These are phyloP conservation scores for Paecilomyces niveus DNA, from an alignment of 2,329 filamentous ascomycete genomes.

Conservation along the genomic window DNA sequence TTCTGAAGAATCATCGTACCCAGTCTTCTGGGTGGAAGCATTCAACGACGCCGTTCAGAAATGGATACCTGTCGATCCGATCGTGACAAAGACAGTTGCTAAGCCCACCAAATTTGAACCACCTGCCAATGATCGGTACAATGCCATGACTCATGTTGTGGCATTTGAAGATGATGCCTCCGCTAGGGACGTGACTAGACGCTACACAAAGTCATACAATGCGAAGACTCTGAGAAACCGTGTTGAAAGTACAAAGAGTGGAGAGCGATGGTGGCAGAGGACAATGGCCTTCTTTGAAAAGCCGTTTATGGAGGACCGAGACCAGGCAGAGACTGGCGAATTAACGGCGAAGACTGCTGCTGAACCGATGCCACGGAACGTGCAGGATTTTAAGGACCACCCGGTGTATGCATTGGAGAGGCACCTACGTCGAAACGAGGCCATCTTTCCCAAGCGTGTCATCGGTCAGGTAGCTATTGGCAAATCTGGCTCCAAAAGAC, in stretches of 20 bases:
- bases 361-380: constrained; percentile 79
- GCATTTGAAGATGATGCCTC: constrained; percentile 75
- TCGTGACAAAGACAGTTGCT: constrained; percentile 73
- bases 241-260: constrained; percentile 60
- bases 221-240: constrained; percentile 78
- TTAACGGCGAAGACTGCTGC: constrained; percentile 62
- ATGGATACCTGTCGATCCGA: constrained; percentile 81
- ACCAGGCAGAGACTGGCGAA: constrained; percentile 77
- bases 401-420: constrained; percentile 77
- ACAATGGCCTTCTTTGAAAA: constrained; percentile 37
- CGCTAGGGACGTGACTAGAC: constrained; percentile 75
- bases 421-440: constrained; percentile 76
- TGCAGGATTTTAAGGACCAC: constrained; percentile 82
- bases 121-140: constrained; percentile 67
- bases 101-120: constrained; percentile 75
- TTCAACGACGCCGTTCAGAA: constrained; percentile 81
- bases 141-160: constrained; percentile 74
- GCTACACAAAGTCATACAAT: constrained; percentile 83
- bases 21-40: constrained; percentile 91
- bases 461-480: constrained; percentile 67
- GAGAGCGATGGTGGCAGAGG: constrained; percentile 50
- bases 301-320: constrained; percentile 53
- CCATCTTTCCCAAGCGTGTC: constrained; percentile 63
- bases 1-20: constrained; percentile 65
- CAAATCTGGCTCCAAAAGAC: constrained; percentile 35